Base-by-base conservation (phyloP, 2,329 filamentous ascomycete species). In the Aspergillus sp. region DNA sequence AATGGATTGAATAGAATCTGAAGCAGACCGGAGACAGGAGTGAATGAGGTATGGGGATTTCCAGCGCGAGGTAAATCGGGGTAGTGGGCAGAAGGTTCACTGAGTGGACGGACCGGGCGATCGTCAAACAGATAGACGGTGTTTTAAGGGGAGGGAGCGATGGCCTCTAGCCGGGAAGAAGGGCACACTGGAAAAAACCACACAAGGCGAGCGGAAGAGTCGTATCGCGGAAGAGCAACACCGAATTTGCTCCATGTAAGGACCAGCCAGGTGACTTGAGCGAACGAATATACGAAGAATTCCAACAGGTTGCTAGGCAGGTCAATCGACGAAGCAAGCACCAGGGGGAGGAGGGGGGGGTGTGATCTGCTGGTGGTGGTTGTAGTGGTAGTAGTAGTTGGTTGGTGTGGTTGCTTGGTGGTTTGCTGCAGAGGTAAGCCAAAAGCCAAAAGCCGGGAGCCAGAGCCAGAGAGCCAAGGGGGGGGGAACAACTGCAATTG, bases 81-180 rank as follows among this genome's bases (percentile, higher is more conserved):
- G 64, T 51, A 57, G 64, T 60, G 49, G 25, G 54, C 44, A 39
- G 54, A 61, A 60, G 59, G 61, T 48, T 42, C 36, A 50, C 53
- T 57, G 57, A 62, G 53, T 57, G 54, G 63, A 39, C 41, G 42
- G 54, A 51, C 61, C 60, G 60, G 61, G 64, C 66, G 58, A 64
- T 63, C 58, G 57, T 61, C 54, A 60, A 64, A 58, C 47, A 55
- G 60, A 59, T 59, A 61, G 55, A 38, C 51, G 41, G 61, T 58
- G 51, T 62, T 67, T 68, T 66, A 67, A 67, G 65, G 64, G 67
- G 67, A 67, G 63, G 60, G 63, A 59, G 66, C 64, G 61, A 68
- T 64, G 59, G 58, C 61, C 62, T 64, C 64, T 59, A 62, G 48
- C 63, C 64, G 65, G 65, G 62, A 66, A 67, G 66, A 66, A 68